Percentiles rank a stretch among this genome's conserved stretches.
Evolutionary conservation across 331 rosid genomes (phyloP).

Genomic region (Telfairia occidentalis): DNA sequence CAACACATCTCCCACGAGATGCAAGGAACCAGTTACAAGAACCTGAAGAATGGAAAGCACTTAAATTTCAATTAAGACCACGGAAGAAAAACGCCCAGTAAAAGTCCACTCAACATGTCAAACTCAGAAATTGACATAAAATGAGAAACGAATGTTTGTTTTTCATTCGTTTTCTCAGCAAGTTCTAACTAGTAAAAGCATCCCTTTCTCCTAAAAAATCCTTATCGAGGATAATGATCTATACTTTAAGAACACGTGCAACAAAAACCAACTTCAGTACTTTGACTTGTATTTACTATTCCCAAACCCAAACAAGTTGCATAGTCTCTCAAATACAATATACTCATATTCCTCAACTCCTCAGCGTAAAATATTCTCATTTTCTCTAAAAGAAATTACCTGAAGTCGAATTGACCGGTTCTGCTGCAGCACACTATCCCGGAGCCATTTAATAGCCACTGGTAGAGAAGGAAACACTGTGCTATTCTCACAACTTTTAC

Average conservation of each 20-base stretch:
- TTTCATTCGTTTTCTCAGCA: not conserved
- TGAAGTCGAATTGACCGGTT: conserved; percentile 59
- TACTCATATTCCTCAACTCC: not conserved
- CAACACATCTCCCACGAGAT: conserved; percentile 89
- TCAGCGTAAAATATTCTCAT: not conserved
- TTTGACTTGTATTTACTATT: not conserved
- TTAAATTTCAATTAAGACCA: too few relatives aligned
- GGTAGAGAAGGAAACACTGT: conserved; percentile 86
- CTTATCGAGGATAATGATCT: not conserved
- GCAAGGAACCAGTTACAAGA: conserved; percentile 82
- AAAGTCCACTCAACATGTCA: not conserved
- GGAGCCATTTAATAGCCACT: conserved; percentile 69
- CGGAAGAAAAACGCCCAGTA: too few relatives aligned
- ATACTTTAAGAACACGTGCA: not conserved
- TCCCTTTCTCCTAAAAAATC: not conserved
- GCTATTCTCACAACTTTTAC: conserved; percentile 47
- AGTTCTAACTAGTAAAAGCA: not conserved
- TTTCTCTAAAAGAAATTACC: conserved; percentile 30
- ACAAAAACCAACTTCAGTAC: not conserved
- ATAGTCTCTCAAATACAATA: not conserved
- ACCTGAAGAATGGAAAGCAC: conserved; percentile 40
- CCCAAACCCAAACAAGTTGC: not conserved
- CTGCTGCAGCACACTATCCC: conserved; percentile 47
- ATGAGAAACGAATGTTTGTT: not conserved
- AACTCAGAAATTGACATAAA: not conserved